Evolutionary conservation across 2,329 filamentous ascomycete species (phyloP).

Genomic region (Aspergillus viridinutans): DNA sequence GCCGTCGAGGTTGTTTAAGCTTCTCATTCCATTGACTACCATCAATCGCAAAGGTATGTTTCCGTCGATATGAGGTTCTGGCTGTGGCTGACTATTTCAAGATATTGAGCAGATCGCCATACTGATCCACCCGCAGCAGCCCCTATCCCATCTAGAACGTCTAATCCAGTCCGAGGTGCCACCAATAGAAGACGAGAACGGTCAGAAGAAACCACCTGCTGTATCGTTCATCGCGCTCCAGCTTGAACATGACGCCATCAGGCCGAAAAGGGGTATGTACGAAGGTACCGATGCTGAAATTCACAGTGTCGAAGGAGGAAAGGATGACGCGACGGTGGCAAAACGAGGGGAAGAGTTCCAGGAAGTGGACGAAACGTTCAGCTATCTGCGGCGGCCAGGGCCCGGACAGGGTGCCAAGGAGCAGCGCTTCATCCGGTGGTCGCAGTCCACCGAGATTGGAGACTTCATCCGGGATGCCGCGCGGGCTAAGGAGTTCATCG

Average conservation of each 20-base stretch:
- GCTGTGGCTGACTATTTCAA: slow-evolving; percentile 10
- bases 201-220: slow-evolving; percentile 65
- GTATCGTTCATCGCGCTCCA: slow-evolving; percentile 80
- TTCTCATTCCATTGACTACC: slow-evolving; percentile 71
- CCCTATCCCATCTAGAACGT: slow-evolving; percentile 82
- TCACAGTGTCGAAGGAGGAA: slow-evolving; percentile 16
- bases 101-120: slow-evolving; percentile 80
- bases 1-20: slow-evolving; percentile 72
- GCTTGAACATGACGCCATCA: slow-evolving; percentile 57
- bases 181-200: slow-evolving; percentile 56
- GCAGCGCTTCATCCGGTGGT: slow-evolving; percentile 77
- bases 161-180: slow-evolving; percentile 85
- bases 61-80: background rate
- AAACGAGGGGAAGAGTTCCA: slow-evolving; percentile 46
- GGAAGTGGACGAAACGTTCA: slow-evolving; percentile 63
- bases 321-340: slow-evolving; percentile 21
- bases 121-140: slow-evolving; percentile 83
- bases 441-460: slow-evolving; percentile 80
- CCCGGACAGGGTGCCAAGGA: slow-evolving; percentile 14
- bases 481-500: slow-evolving; percentile 75
- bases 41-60: slow-evolving; percentile 52
- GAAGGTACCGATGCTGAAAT: slow-evolving; percentile 42
- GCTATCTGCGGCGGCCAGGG: slow-evolving; percentile 55
- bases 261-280: slow-evolving; percentile 34
- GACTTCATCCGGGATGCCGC: slow-evolving; percentile 92